phyloP scores from a whole-genome alignment of 2,329 filamentous ascomycete genomes.

The Cryphonectria carpinicola region DNA sequence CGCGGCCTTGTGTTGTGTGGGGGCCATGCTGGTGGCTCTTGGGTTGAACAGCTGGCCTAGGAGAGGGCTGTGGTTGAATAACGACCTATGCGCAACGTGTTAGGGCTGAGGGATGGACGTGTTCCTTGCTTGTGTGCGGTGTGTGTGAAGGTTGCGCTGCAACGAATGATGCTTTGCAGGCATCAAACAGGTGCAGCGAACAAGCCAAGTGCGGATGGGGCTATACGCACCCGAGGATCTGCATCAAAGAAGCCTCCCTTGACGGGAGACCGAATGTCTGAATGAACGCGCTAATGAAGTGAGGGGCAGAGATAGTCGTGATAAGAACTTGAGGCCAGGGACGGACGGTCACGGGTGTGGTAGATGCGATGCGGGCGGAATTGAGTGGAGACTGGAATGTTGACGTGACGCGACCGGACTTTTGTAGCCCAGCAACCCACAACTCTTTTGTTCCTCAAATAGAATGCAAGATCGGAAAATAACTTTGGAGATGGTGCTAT shows the following conservation, averaged over 20 bases:
- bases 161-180: conserved; percentile 1
- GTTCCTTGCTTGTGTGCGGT: background rate
- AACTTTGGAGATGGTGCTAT: background rate
- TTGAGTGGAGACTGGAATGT: conserved; percentile 1
- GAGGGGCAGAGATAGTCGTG: background rate
- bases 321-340: background rate
- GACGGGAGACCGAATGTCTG: background rate
- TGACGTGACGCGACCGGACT: conserved; percentile 12
- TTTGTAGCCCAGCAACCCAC: background rate
- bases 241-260: conserved; percentile 18
- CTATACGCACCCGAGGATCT: conserved; percentile 22
- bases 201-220: background rate
- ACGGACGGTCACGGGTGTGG: background rate
- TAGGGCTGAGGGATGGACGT: background rate
- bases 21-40: conserved; percentile 19
- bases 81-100: conserved; percentile 21
- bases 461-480: background rate
- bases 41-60: conserved; percentile 25
- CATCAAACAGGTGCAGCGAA: background rate
- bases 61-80: conserved; percentile 24
- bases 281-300: background rate
- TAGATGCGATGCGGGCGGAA: background rate
- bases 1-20: conserved; percentile 8
- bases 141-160: background rate
- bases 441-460: background rate